phyloP scores from a whole-genome alignment of 2,329 filamentous ascomycete species.

The Botrytis fabae region DNA sequence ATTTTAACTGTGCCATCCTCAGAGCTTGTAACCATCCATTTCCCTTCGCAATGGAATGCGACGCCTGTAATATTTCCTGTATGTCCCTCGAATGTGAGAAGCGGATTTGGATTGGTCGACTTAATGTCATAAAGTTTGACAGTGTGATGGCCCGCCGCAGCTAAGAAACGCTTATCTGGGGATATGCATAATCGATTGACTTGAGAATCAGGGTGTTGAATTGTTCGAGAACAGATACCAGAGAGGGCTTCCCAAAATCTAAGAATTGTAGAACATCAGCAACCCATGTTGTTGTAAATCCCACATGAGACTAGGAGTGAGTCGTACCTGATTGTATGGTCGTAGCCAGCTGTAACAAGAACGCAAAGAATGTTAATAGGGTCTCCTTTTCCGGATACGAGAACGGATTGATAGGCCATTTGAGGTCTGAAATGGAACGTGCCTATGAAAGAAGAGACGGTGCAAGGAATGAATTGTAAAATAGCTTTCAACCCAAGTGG shows the following conservation, averaged over 20 bases:
- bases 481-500: not conserved
- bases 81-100: slow-evolving; percentile 94
- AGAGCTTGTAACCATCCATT: slow-evolving; percentile 99
- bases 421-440: not conserved
- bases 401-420: not conserved
- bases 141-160: slow-evolving; percentile 72
- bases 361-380: slow-evolving; percentile 32
- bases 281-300: slow-evolving; percentile 15
- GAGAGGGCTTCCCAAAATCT: slow-evolving; percentile 99
- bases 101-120: slow-evolving; percentile 90
- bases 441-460: not conserved
- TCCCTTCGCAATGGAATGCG: slow-evolving; percentile 96
- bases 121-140: slow-evolving; percentile 99
- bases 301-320: not conserved
- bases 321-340: slow-evolving; percentile 69
- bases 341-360: slow-evolving; percentile 61
- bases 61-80: slow-evolving; percentile 95
- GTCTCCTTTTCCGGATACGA: slow-evolving; percentile 21
- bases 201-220: slow-evolving; percentile 96
- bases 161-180: slow-evolving; percentile 92
- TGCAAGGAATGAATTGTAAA: not conserved
- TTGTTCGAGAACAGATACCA: slow-evolving; percentile 95
- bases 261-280: slow-evolving; percentile 26
- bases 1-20: slow-evolving; percentile 69
- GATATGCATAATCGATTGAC: slow-evolving; percentile 98